Base-by-base conservation (phyloP, 805 yeast genomes). In the Wickerhamomyces hampshirensis region DNA sequence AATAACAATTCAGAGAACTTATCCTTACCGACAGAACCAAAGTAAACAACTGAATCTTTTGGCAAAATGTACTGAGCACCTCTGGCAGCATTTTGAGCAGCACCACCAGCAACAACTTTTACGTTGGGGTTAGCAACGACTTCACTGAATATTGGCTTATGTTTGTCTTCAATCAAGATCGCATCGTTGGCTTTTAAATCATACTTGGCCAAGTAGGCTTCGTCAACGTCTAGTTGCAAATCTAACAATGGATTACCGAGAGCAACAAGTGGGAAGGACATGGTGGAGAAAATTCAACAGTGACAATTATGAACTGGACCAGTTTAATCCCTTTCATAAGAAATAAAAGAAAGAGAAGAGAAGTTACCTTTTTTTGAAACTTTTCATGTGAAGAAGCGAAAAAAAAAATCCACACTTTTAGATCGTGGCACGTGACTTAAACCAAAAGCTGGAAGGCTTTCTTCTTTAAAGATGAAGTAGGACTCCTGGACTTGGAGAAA, bases 21-120 rank as follows among this genome's bases (percentile, higher is more conserved):
- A 65, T 93, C 99, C 51, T 84, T 75, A 58, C 98, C 98, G 44
- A 91, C 98, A 34, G 95, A 82, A 37, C 99, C 99, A 59, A 91
- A 86, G 72, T 93, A 93, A 36, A 82, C 83, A 39, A 93, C 98
- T 23, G 91, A 78, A 51, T 77, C 63, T 31, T 68, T 63, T 42
- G 97, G 96, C 34, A 93, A 73, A 38, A 87, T 64, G 67, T 86
- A 91, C 59, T 91, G 97, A 34, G 98, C 98, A 58, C 96, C 99
- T 68, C 99, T 80, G 40, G 98, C 97, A 47, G 98, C 78, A 72
- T 93, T 93, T 70, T 93, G 99, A 43, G 97, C 98, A 55, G 99
- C 99, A 62, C 99, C 99, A 52, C 99, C 99, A 44, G 99, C 98
- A 50, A 91, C 77, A 43, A 79, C 65, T 53, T 77, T 75, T 44